Evolutionary conservation across 1,139 yeast species (phyloP).

Genomic region (Kluyveromyces sp.): DNA sequence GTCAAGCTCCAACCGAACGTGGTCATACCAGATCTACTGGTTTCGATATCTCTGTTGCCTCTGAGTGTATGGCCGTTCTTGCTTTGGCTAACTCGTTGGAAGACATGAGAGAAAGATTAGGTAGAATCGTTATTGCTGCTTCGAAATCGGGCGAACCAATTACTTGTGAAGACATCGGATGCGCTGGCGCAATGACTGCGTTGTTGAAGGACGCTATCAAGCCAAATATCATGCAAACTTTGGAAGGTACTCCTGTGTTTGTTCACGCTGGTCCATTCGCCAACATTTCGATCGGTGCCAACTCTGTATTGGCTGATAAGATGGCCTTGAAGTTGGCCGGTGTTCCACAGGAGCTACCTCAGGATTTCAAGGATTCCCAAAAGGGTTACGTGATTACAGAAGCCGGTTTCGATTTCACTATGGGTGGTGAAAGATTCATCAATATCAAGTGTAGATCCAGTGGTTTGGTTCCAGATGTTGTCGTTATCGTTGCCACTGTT

Average conservation of each 20-base stretch:
- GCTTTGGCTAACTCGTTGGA: slow-evolving; percentile 78
- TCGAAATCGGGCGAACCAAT: slow-evolving; percentile 78
- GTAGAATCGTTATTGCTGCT: slow-evolving; percentile 84
- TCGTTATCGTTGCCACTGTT: slow-evolving; percentile 93
- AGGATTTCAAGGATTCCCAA: slow-evolving; percentile 48
- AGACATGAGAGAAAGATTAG: slow-evolving; percentile 87
- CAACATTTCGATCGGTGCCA: slow-evolving; percentile 93
- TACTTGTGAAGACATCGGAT: slow-evolving; percentile 93
- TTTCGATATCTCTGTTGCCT: slow-evolving; percentile 93
- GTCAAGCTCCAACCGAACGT: slow-evolving; percentile 91
- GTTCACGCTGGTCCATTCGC: slow-evolving; percentile 99
- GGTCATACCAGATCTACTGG: slow-evolving; percentile 87
- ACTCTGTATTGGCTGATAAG: slow-evolving; percentile 90
- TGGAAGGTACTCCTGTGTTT: slow-evolving; percentile 96
- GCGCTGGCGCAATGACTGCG: slow-evolving; percentile 96
- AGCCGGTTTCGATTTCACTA: slow-evolving; percentile 97
- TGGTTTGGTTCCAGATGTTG: slow-evolving; percentile 84
- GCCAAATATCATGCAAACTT: slow-evolving; percentile 96
- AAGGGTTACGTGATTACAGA: slow-evolving; percentile 93
- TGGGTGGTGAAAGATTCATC: slow-evolving; percentile 98
- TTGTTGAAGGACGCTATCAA: slow-evolving; percentile 92
- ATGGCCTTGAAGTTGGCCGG: slow-evolving; percentile 92
- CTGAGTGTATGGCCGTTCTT: slow-evolving; percentile 95
- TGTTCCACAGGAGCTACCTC: slow-evolving; percentile 42
- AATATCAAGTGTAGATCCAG: slow-evolving; percentile 94